Conservation (phyloP, 495 filamentous ascomycete species). For the Talaromyces trachyspermus region DNA sequence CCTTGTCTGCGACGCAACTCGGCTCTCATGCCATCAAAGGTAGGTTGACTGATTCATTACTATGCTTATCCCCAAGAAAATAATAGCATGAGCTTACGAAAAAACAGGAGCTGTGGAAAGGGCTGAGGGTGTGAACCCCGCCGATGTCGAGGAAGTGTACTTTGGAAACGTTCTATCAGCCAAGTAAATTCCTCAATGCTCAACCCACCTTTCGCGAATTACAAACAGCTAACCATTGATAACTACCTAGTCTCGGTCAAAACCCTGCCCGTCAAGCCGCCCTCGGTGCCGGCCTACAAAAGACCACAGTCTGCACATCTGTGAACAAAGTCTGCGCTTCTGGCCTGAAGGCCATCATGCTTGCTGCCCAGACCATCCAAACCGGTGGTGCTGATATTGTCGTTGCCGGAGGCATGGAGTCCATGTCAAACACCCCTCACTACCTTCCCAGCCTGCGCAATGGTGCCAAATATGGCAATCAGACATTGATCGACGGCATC, state of each 20-base stretch:
- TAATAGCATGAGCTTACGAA: slow-evolving; percentile 8
- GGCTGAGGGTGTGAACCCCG: slow-evolving; percentile 74
- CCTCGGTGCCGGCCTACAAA: slow-evolving; percentile 71
- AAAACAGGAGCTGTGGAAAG: slow-evolving; percentile 71
- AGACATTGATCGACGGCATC: slow-evolving; percentile 78
- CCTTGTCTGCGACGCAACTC: slow-evolving; percentile 76
- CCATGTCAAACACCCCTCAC: slow-evolving; percentile 97
- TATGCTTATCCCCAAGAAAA: slow-evolving; percentile 8
- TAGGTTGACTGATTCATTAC: slow-evolving; percentile 25
- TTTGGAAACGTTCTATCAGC: slow-evolving; percentile 97
- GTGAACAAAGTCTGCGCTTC: slow-evolving; percentile 99
- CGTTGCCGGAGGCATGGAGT: slow-evolving; percentile 89
- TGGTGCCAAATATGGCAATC: slow-evolving; percentile 86
- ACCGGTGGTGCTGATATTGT: slow-evolving; percentile 86
- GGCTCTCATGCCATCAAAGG: slow-evolving; percentile 89
- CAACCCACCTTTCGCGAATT: background rate
- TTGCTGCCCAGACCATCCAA: slow-evolving; percentile 93
- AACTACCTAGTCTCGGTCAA: slow-evolving; percentile 88
- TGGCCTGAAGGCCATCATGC: slow-evolving; percentile 83
- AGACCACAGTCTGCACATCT: slow-evolving; percentile 78
- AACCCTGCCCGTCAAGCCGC: slow-evolving; percentile 94
- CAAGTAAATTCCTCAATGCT: slow-evolving; percentile 60
- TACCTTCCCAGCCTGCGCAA: slow-evolving; percentile 79
- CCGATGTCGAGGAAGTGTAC: slow-evolving; percentile 90
- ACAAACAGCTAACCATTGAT: slow-evolving; percentile 10